Percentiles rank a stretch among this genome's conserved stretches.
These are phyloP conservation scores for Rutstroemia sp. DNA, from an alignment of 2,329 filamentous ascomycete species.

Conservation along the genomic window DNA sequence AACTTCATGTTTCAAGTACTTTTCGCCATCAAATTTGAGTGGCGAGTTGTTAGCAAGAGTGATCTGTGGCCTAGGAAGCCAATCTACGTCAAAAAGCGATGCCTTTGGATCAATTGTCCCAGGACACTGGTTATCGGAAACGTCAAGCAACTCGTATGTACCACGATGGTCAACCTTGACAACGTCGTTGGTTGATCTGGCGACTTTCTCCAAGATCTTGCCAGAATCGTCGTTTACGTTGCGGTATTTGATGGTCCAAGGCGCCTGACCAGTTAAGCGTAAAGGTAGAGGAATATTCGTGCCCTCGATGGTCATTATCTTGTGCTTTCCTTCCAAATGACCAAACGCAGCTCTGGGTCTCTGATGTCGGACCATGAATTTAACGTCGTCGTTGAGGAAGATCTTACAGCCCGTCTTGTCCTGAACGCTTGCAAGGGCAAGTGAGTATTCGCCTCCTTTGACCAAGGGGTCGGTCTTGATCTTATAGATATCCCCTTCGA, in stretches of 20 bases:
- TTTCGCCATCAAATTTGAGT: constrained; percentile 44
- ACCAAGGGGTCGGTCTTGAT: constrained; percentile 69
- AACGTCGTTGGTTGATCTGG: constrained; percentile 56
- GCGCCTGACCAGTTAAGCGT: constrained; percentile 75
- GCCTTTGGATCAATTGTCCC: constrained; percentile 70
- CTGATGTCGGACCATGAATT: constrained; percentile 81
- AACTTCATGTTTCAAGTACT: constrained; percentile 69
- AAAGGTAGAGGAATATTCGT: constrained; percentile 69
- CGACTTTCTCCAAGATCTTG: constrained; percentile 37
- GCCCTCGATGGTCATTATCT: constrained; percentile 68
- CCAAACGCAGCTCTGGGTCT: constrained; percentile 83
- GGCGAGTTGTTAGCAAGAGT: constrained; percentile 58
- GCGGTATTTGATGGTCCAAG: constrained; percentile 74
- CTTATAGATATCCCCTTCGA: constrained; percentile 54
- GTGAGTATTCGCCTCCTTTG: constrained; percentile 82
- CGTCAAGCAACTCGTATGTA: constrained; percentile 70
- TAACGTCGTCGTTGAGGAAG: constrained; percentile 74
- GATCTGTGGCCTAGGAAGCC: constrained; percentile 75
- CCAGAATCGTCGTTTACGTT: constrained; percentile 50
- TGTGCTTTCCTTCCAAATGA: constrained; percentile 71
- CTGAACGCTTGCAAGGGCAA: constrained; percentile 78
- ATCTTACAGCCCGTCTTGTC: constrained; percentile 84
- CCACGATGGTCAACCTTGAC: constrained; percentile 61
- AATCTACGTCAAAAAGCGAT: constrained; percentile 70
- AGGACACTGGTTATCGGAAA: constrained; percentile 74